Evolutionary conservation across 2,329 filamentous ascomycete genomes (phyloP), one percentile per base, ranked within the genome.

Genomic region (Aspergillus fumigatiaffinis): DNA sequence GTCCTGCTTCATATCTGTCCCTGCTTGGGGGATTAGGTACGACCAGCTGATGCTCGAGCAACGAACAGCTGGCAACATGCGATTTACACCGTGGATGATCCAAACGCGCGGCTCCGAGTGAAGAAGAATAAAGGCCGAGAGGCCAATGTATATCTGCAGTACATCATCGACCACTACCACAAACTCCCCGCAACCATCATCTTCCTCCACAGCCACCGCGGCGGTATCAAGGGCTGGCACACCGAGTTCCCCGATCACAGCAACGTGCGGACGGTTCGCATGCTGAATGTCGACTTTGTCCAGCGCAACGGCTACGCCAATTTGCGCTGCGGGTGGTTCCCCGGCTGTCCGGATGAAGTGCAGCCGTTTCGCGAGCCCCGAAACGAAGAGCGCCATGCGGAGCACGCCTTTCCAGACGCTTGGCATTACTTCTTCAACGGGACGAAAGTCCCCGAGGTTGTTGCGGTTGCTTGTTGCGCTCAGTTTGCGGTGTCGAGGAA

Each of bases 401-500:
- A 71, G 35, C 60, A 66, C 4, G 63, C 62, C 2, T 69, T 71
- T 38, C 68, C 71, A 3, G 66, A 67, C 14, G 67, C 63, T 4
- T 66, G 74, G 38, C 63, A 65, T 28, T 53, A 52, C 3, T 64
- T 71, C 2, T 70, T 71, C 50, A 71, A 71, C 28, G 68, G 62
- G 23, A 71, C 68, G 3, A 41, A 72, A 20, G 71, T 84, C 0
- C 83, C 83, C 0, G 71, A 77, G 2, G 64, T 77, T 3, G 76
- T 87, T 6, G 83, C 79, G 1, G 79, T 80, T 4, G 77, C 83
- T 20, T 87, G 85, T 67, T 87, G 85, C 70, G 83, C 84, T n/a
- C 86, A 88, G 69, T 88, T 88, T 59, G 85, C 82, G 0, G 81
- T 87, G 8, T 82, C 82, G 2, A 72, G 77, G 17, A 78, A 82